Base-by-base conservation (phyloP, 2,329 filamentous ascomycete genomes). In the Phialophora macrospora region DNA sequence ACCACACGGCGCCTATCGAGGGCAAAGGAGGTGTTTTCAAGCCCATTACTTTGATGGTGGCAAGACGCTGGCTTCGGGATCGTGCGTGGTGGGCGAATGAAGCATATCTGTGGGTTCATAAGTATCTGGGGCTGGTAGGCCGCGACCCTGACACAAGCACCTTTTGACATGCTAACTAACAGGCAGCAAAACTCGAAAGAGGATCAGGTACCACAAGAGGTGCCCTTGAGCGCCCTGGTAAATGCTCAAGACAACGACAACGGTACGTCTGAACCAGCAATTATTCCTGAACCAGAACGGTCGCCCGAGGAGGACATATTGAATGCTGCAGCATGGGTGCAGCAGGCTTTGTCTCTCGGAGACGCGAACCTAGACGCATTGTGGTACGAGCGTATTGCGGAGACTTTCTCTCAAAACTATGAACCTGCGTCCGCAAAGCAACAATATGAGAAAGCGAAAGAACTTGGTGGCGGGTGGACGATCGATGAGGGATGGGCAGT, bases 31-130 rank as follows among this genome's bases (percentile, higher is more conserved):
- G 52, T 20, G 34, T 55, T 12, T 55, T 32, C 34, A 55, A 55
- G 28, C 52, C 52, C 20, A 55, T 55, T n/a, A 32, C 52, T 20
- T 34, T 55, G 17, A 55, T 55, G 52, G 52, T 55, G 14, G 52
- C 52, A 9, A 55, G 52, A 20, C 52, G 12, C 17, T 55, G 52
- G 52, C 52, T 55, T n/a, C 52, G 52, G 4, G 52, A 55, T 55
- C 52, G 52, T 34, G 22, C 30, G 17, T 55, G 52, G 52, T 20
- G 34, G 28, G 52, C 34, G 28, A 32, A 17, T 55, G 7, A n/a
- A 20, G 30, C 52, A 20, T 55, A 34, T 22, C 20, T 32, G 28
- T 55, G 52, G 52, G 17, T 55, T 11, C 17, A 20, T 12, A 55
- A 55, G 30, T 55, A 55, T 34, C 4, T 55, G 17, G 14, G 4